A percentile compares a stretch with the other conserved stretches of the same genome.
phyloP scores from a whole-genome alignment of 73 alveolate species.

The Breviolum minutum region DNA sequence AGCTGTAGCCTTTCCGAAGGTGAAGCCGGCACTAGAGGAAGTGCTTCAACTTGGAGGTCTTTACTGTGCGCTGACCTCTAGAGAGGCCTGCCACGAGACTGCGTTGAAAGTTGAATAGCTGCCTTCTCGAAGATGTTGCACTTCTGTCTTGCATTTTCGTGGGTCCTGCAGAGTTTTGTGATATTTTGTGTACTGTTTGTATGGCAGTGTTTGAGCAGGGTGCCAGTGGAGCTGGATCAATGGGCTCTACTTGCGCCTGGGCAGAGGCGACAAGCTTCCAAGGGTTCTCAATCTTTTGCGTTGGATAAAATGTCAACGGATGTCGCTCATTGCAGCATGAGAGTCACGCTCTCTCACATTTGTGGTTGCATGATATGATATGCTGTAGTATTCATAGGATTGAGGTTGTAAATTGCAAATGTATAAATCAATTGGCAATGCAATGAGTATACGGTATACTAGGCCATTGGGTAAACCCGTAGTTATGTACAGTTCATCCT shows the following conservation, averaged over 20 bases:
- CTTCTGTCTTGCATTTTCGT: not conserved
- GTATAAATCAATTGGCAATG: no score
- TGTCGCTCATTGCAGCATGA: no score
- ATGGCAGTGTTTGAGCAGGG: conserved; percentile 23
- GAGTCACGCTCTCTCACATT: no score
- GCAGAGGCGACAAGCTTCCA: conserved; percentile 36
- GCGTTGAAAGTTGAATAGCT: not conserved
- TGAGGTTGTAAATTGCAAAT: no score
- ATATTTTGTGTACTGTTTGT: not conserved
- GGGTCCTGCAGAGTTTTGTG: not conserved
- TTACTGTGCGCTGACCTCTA: conserved; percentile 66
- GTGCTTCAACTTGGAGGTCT: conserved; percentile 77
- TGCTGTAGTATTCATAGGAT: no score
- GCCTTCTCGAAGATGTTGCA: no score
- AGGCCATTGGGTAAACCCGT: no score
- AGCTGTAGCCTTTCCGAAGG: conserved; percentile 12
- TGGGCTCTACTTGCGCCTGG: conserved; percentile 80
- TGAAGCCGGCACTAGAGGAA: conserved; percentile 77
- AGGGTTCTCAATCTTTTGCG: not conserved
- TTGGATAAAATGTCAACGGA: not conserved
- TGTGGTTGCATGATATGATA: no score
- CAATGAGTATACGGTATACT: no score
- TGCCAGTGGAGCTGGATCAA: conserved; percentile 78
- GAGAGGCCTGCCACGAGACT: not conserved
- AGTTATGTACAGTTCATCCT: no score